Evolutionary conservation across 108 stramenopile species (phyloP), one percentile per base, ranked within the genome.

Genomic region (Nitzschia putrida): DNA sequence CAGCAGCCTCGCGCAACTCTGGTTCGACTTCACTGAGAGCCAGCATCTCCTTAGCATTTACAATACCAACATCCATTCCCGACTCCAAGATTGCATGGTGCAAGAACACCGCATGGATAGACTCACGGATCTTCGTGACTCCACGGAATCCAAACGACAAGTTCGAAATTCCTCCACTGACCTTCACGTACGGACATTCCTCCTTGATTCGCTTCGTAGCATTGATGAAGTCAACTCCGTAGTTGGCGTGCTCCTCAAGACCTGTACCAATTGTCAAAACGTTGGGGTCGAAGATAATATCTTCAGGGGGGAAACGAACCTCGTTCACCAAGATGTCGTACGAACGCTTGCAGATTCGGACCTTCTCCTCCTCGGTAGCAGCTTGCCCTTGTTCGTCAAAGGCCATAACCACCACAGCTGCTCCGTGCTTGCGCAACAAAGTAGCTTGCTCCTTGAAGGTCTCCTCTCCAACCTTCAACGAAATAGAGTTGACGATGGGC

Each of bases 11-110:
- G 21, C 74, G 84, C 13, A 99, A 75, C 23, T 96, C 94, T 18
- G 83, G 72, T 53, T 96, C 93, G 25, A 99, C 86, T 63, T 97
- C 95, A 57, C 79, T 75, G 54, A 92, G 68, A 8, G 82, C 72
- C 21, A 97, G 63, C 88, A 99, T 90, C 74, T 98, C 96, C 34
- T 93, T 80, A 8, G 98, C 92, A 81, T 99, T 99, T 38, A 99
- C 99, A 73, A 99, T 99, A 66, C 99, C 99, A 61, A 99, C 95
- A 83, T 99, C 99, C 99, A 99, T 99, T 39, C 99, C 99, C 43
- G 96, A 88, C 58, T 97, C 82, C 61, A 86, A 22, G 55, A 95
- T 95, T 7, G 95, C 96, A 76, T 98, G 87, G 57, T 95, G 92
- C 58, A 99, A 82, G 71, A 99, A 99, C 26, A 98, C 96, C 50